These are phyloP conservation scores for Rasamsonia emersonii DNA, from an alignment of 2,329 filamentous ascomycete genomes.

Conservation along the genomic window DNA sequence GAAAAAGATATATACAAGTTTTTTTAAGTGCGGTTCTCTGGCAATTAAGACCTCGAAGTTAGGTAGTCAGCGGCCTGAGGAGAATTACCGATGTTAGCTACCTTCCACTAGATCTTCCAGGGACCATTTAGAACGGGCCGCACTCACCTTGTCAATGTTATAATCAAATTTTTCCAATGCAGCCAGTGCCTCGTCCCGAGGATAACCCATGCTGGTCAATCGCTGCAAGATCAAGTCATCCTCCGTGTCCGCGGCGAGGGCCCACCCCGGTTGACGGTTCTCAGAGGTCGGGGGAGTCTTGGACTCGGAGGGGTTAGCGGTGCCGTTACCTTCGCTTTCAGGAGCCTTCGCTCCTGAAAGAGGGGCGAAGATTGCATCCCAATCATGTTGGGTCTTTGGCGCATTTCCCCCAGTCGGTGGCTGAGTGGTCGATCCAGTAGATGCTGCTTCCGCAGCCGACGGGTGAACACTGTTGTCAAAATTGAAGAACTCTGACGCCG, in stretches of 20 bases:
- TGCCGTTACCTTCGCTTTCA: slow-evolving; percentile 6
- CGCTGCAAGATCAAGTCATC: slow-evolving; percentile 90
- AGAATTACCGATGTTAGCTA: slow-evolving; percentile 1
- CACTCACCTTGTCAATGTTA: slow-evolving; percentile 83
- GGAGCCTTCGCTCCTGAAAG: slow-evolving; percentile 44
- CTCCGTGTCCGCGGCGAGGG: slow-evolving; percentile 64
- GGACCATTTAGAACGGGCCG: neutral
- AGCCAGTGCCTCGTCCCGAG: slow-evolving; percentile 60
- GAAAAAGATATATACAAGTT: slow-evolving; percentile 15
- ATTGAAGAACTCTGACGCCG: slow-evolving; percentile 30
- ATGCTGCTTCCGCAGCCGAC: slow-evolving; percentile 38
- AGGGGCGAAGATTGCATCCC: slow-evolving; percentile 88
- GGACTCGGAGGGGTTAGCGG: slow-evolving; percentile 4
- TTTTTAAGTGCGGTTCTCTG: slow-evolving; percentile 1
- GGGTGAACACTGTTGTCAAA: slow-evolving; percentile 24
- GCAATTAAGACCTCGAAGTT: slow-evolving; percentile 30
- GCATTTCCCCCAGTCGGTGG: slow-evolving; percentile 29
- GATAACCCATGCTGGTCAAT: slow-evolving; percentile 82
- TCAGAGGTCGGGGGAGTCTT: slow-evolving; percentile 12
- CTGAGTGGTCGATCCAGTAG: too few relatives aligned
- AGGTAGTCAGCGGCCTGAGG: slow-evolving; percentile 31
- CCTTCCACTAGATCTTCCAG: slow-evolving; percentile 9
- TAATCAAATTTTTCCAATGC: slow-evolving; percentile 94
- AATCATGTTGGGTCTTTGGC: slow-evolving; percentile 57
- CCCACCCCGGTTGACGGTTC: slow-evolving; percentile 47